phyloP scores from a whole-genome alignment of 2,329 filamentous ascomycete species.

The Alternaria hordeiaustralica region DNA sequence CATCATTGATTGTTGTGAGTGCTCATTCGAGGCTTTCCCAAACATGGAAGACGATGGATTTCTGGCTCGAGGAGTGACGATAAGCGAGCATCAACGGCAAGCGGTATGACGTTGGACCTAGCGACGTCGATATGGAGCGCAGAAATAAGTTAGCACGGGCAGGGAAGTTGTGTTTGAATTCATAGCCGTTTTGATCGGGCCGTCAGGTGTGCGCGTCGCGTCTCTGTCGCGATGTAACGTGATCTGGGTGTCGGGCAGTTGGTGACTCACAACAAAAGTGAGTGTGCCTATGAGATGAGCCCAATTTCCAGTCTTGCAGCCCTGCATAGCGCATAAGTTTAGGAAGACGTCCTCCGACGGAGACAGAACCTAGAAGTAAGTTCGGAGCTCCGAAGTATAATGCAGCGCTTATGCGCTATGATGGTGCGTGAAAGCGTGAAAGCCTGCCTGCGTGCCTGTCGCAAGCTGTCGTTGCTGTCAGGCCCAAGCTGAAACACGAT shows the following conservation, averaged over 20 bases:
- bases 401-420: background rate
- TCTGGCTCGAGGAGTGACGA: background rate
- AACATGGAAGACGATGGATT: conserved; percentile 25
- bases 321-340: background rate
- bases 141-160: background rate
- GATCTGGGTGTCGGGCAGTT: background rate
- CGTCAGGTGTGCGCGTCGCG: conserved; percentile 9
- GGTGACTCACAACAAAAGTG: conserved; percentile 16
- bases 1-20: conserved; percentile 10
- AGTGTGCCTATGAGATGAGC: background rate
- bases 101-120: conserved; percentile 18
- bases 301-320: background rate
- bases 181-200: background rate
- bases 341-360: background rate
- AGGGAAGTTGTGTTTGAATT: background rate
- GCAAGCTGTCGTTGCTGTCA: background rate
- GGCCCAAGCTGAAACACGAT: background rate
- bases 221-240: conserved; percentile 21
- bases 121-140: conserved; percentile 6
- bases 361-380: background rate
- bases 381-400: background rate
- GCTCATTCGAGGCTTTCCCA: conserved; percentile 24
- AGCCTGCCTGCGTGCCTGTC: background rate
- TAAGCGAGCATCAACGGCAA: conserved; percentile 22
- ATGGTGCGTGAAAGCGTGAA: background rate